Conservation (phyloP, 805 yeast genomes). For the Suhomyces pyralidae region DNA sequence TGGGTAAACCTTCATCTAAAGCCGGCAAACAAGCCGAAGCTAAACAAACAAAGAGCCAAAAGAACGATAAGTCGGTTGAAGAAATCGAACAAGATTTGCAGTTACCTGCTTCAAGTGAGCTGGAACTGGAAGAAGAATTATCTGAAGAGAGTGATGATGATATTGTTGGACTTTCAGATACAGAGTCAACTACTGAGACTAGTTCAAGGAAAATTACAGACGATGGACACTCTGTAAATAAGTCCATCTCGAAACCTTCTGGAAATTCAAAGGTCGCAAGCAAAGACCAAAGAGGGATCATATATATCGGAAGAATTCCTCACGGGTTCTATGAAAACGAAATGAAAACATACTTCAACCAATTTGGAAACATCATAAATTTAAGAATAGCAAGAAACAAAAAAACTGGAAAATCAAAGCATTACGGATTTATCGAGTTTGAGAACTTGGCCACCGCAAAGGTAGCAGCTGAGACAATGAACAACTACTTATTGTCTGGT, state of each 20-base stretch:
- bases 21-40: slow-evolving; percentile 2
- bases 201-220: slow-evolving; percentile 20
- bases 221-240: slow-evolving; percentile 22
- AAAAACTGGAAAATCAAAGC: slow-evolving; percentile 86
- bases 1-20: background rate
- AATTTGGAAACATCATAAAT: slow-evolving; percentile 82
- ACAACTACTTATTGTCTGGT: slow-evolving; percentile 85
- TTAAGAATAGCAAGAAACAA: slow-evolving; percentile 84
- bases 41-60: slow-evolving; percentile 5
- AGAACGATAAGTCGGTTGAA: slow-evolving; percentile 19
- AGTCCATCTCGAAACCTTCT: slow-evolving; percentile 8
- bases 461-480: slow-evolving; percentile 93
- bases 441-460: slow-evolving; percentile 70
- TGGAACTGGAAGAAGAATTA: slow-evolving; percentile 13
- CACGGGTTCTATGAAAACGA: slow-evolving; percentile 86
- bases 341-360: slow-evolving; percentile 75
- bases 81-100: slow-evolving; percentile 21
- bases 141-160: slow-evolving; percentile 24
- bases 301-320: slow-evolving; percentile 91
- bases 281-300: slow-evolving; percentile 51
- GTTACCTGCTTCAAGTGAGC: slow-evolving; percentile 12
- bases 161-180: slow-evolving; percentile 21
- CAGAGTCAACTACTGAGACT: slow-evolving; percentile 24
- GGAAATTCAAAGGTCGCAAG: slow-evolving; percentile 20
- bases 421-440: slow-evolving; percentile 88